Evolutionary conservation across 768 basidiomycete genomes (phyloP).

Genomic region (Boletus bicolor): DNA sequence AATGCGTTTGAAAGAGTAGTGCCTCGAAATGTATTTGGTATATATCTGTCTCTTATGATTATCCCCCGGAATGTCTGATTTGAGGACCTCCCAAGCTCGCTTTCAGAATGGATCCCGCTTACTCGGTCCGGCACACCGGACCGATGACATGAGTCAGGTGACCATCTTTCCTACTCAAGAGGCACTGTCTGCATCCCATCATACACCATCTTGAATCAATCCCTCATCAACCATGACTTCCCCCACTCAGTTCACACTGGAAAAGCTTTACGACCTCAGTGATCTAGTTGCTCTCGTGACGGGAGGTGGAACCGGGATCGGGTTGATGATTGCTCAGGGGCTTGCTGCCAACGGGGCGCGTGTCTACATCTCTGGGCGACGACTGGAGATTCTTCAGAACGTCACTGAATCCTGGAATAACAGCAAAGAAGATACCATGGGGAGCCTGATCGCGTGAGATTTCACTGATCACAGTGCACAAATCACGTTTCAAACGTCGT

Average conservation of each 20-base stretch:
- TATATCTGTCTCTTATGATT: background rate
- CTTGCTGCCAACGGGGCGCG: conserved; percentile 76
- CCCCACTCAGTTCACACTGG: conserved; percentile 20
- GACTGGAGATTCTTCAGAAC: conserved; percentile 60
- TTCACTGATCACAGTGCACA: background rate
- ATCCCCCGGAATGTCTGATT: background rate
- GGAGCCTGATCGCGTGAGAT: conserved; percentile 58
- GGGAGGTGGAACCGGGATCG: conserved; percentile 52
- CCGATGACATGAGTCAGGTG: background rate
- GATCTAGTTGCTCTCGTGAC: conserved; percentile 54
- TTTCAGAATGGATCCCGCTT: background rate
- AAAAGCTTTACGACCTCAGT: conserved; percentile 46
- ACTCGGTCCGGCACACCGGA: background rate
- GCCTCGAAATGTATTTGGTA: background rate
- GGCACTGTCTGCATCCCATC: no score
- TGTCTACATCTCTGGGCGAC: conserved; percentile 75
- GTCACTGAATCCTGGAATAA: conserved; percentile 47
- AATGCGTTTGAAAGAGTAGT: conserved; percentile 1
- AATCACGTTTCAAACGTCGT: background rate
- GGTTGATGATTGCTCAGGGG: conserved; percentile 66
- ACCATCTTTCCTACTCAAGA: background rate
- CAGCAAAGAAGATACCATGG: conserved; percentile 36
- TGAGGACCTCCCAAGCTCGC: background rate
- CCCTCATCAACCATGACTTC: conserved; percentile 19
- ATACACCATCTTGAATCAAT: background rate